A percentile compares a stretch with the other conserved stretches of the same genome.
Evolutionary conservation across 2,329 filamentous ascomycete genomes (phyloP).

Genomic region (Pseudocercospora cruenta): DNA sequence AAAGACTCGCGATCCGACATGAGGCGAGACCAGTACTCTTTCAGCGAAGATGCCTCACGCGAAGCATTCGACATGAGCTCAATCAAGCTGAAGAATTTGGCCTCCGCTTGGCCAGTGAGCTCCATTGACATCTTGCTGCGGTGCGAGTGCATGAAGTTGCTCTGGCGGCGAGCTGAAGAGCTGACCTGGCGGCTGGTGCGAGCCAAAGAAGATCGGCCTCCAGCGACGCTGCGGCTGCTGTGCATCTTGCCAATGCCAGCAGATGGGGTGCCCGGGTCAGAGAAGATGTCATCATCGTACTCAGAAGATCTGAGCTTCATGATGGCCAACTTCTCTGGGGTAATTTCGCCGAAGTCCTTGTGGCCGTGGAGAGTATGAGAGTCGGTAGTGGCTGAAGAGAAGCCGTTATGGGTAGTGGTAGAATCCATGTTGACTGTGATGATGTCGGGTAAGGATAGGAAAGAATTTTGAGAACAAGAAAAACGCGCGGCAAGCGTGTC

Average conservation of each 20-base stretch:
- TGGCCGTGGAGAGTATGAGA: not conserved
- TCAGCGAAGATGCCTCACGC: constrained; percentile 36
- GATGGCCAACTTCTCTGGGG: constrained; percentile 31
- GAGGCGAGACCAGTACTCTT: constrained; percentile 36
- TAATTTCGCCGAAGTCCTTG: constrained; percentile 17
- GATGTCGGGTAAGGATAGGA: not conserved
- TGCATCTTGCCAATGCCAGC: constrained; percentile 18
- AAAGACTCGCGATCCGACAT: constrained; percentile 37
- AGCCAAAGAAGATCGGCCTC: constrained; percentile 19
- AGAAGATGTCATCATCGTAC: constrained; percentile 29
- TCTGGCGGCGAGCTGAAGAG: constrained; percentile 27
- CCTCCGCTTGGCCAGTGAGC: constrained; percentile 36
- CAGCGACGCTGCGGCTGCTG: constrained; percentile 14
- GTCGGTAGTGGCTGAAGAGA: not conserved
- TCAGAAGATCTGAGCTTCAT: constrained; percentile 26
- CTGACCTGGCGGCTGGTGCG: constrained; percentile 27
- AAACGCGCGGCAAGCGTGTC: not conserved
- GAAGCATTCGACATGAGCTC: constrained; percentile 38
- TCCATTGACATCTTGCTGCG: constrained; percentile 36
- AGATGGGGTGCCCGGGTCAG: constrained; percentile 25
- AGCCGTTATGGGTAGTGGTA: not conserved
- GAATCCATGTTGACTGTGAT: not conserved
- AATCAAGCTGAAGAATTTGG: constrained; percentile 39
- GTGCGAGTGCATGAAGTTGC: constrained; percentile 33
- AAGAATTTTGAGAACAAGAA: not conserved